A percentile compares a stretch with the other conserved stretches of the same genome.
phyloP scores from a whole-genome alignment of 2,329 filamentous ascomycete species.

The Aspergillus felis region DNA sequence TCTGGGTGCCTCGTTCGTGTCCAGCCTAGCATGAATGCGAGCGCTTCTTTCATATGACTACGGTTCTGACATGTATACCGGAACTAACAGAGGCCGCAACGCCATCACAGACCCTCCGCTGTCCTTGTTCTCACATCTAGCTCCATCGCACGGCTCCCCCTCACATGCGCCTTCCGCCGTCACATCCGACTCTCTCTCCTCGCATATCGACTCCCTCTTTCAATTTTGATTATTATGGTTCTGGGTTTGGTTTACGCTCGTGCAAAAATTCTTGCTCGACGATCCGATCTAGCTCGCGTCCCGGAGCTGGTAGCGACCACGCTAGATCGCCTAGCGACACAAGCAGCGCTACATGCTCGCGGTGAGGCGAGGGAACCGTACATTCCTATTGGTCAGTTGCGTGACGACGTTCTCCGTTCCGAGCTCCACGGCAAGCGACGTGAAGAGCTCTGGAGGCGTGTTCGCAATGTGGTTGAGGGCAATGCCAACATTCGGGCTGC shows the following conservation, averaged over 20 bases:
- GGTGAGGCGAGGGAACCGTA: constrained; percentile 68
- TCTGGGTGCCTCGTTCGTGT: background rate
- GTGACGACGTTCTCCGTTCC: constrained; percentile 83
- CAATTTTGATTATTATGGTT: constrained; percentile 44
- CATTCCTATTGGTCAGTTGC: constrained; percentile 80
- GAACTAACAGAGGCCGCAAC: constrained; percentile 81
- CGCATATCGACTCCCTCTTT: constrained; percentile 50
- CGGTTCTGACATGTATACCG: constrained; percentile 49
- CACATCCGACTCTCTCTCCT: constrained; percentile 46
- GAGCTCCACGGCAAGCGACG: constrained; percentile 73
- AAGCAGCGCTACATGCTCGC: constrained; percentile 73
- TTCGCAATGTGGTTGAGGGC: constrained; percentile 79
- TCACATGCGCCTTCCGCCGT: constrained; percentile 55
- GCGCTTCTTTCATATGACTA: constrained; percentile 22
- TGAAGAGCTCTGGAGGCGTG: constrained; percentile 78
- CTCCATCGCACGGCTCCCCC: constrained; percentile 86
- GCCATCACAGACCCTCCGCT: constrained; percentile 68
- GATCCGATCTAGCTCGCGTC: constrained; percentile 66
- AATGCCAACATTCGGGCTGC: constrained; percentile 87
- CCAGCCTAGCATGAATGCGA: background rate
- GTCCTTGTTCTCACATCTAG: constrained; percentile 70
- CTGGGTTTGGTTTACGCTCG: constrained; percentile 59
- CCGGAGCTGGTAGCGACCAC: constrained; percentile 81
- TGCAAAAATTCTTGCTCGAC: constrained; percentile 58
- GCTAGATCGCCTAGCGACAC: constrained; percentile 73